Evolutionary conservation across 1,139 yeast species (phyloP).

Genomic region (Saccharomycopsis hybrid): DNA sequence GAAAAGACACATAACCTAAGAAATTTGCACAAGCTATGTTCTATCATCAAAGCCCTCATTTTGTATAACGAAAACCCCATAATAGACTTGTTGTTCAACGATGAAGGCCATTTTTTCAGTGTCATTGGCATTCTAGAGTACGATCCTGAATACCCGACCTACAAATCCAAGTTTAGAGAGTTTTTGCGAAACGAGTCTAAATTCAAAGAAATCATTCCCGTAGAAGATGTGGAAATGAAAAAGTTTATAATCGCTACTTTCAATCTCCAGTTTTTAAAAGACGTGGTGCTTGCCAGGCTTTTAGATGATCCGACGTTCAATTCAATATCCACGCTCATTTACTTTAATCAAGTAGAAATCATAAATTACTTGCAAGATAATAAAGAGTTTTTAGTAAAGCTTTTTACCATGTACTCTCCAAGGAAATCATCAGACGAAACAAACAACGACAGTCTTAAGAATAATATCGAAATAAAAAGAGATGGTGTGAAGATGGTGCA

Average conservation of each 20-base stretch:
- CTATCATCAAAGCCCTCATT: conserved; percentile 62
- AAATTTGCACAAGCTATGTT: conserved; percentile 60
- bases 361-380: conserved; percentile 60
- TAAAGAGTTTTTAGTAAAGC: conserved; percentile 33
- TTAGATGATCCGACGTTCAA: conserved; percentile 75
- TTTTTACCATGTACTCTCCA: conserved; percentile 36
- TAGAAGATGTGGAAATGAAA: conserved; percentile 43
- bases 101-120: conserved; percentile 33
- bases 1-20: conserved; percentile 46
- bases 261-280: conserved; percentile 72
- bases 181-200: conserved; percentile 50
- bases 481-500: conserved; percentile 77
- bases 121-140: conserved; percentile 85
- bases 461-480: conserved; percentile 34
- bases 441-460: neutral
- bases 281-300: conserved; percentile 74
- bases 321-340: conserved; percentile 59
- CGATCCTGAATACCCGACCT: conserved; percentile 76
- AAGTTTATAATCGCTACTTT: conserved; percentile 66
- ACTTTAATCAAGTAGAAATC: conserved; percentile 62
- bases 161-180: conserved; percentile 73
- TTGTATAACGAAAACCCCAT: conserved; percentile 66
- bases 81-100: conserved; percentile 61
- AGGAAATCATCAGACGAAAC: conserved; percentile 11
- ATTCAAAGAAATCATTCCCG: conserved; percentile 69